Percentiles rank a stretch among this genome's conserved stretches.
phyloP scores from a whole-genome alignment of 2,329 filamentous ascomycete species.

The Aaosphaeria arxii region DNA sequence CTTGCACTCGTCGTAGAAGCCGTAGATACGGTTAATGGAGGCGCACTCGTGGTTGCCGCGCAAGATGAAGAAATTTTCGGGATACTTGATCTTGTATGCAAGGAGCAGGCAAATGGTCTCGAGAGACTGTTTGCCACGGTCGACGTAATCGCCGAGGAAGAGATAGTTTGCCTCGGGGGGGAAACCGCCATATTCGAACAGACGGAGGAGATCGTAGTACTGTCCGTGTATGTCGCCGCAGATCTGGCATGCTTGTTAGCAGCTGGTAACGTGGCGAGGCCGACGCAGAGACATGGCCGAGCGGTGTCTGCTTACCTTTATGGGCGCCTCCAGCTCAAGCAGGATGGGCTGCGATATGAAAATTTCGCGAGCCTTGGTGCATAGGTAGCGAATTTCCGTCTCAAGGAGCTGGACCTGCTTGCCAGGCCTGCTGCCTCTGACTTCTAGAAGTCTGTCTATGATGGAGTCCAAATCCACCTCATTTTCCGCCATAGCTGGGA shows the following conservation, averaged over 20 bases:
- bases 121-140: constrained; percentile 97
- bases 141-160: constrained; percentile 98
- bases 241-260: constrained; percentile 59
- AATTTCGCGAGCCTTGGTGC: constrained; percentile 98
- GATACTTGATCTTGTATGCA: constrained; percentile 99
- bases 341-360: constrained; percentile 99
- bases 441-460: constrained; percentile 97
- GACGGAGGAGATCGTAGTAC: constrained; percentile 94
- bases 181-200: constrained; percentile 98
- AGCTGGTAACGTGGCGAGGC: background rate
- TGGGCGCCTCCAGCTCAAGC: constrained; percentile 94
- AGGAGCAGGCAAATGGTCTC: constrained; percentile 97
- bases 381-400: constrained; percentile 93
- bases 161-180: constrained; percentile 99
- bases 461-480: constrained; percentile 99
- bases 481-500: constrained; percentile 68
- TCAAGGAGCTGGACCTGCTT: constrained; percentile 98
- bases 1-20: constrained; percentile 99
- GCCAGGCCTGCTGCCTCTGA: constrained; percentile 93
- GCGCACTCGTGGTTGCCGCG: constrained; percentile 99
- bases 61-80: constrained; percentile 98
- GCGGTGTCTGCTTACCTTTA: constrained; percentile 75
- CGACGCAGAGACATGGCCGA: background rate
- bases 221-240: constrained; percentile 99
- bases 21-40: constrained; percentile 98